A percentile compares a stretch with the other conserved stretches of the same genome.
Evolutionary conservation across 345 rosid genomes (phyloP).

Genomic region (Barbarea vulgaris): DNA sequence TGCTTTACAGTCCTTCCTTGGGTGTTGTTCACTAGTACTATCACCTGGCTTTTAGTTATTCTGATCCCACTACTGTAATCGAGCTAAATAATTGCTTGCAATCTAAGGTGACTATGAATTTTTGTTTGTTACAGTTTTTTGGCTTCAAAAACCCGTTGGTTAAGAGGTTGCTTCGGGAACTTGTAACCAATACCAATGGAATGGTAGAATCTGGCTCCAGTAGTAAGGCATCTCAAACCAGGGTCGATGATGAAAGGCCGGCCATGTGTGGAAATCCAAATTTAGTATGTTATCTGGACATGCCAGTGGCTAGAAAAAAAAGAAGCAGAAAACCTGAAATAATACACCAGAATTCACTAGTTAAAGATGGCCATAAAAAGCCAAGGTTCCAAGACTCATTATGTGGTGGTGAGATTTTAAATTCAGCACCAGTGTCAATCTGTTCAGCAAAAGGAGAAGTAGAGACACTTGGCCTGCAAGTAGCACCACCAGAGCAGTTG

Average conservation of each 20-base stretch:
- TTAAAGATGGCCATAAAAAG: slow-evolving; percentile 45
- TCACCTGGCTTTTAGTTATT: slow-evolving; percentile 26
- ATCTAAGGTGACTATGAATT: slow-evolving; percentile 10
- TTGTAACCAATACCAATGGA: slow-evolving; percentile 65
- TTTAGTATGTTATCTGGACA: slow-evolving; percentile 45
- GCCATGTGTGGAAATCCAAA: slow-evolving; percentile 41
- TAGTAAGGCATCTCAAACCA: slow-evolving; percentile 42
- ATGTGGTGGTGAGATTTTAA: slow-evolving; percentile 30
- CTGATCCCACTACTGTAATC: slow-evolving; percentile 15
- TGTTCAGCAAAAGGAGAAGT: slow-evolving; percentile 38
- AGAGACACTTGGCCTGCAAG: slow-evolving; percentile 34
- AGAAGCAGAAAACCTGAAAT: slow-evolving; percentile 54
- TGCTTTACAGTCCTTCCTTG: slow-evolving; percentile 14
- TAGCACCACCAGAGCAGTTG: slow-evolving; percentile 29
- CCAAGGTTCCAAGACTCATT: slow-evolving; percentile 38
- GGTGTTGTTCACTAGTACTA: not conserved
- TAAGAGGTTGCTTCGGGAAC: slow-evolving; percentile 84
- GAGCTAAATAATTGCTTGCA: not conserved
- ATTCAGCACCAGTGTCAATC: slow-evolving; percentile 29
- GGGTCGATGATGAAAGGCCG: slow-evolving; percentile 35
- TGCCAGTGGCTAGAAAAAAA: slow-evolving; percentile 53
- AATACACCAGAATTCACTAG: slow-evolving; percentile 31
- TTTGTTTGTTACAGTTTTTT: slow-evolving; percentile 64
- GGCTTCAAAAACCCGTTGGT: slow-evolving; percentile 82
- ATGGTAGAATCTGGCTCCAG: slow-evolving; percentile 53